Percentiles rank a stretch among this genome's conserved stretches.
These are phyloP conservation scores for Silene conica DNA, from an alignment of 148 eudicot species.

Conservation along the genomic window DNA sequence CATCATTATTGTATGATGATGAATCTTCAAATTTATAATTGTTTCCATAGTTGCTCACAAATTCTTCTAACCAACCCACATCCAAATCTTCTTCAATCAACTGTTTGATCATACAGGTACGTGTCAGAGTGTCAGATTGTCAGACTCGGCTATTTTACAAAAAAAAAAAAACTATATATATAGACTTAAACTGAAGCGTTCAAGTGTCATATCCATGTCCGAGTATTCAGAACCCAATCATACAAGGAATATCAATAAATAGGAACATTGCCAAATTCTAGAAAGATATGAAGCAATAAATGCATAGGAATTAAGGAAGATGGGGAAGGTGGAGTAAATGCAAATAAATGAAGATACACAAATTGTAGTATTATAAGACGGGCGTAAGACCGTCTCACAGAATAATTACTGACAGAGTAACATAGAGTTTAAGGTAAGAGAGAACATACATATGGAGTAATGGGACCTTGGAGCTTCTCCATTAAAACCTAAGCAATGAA, in stretches of 20 bases:
- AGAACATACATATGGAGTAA: constrained; percentile 49
- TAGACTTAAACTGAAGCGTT: neutral
- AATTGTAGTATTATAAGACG: too few relatives aligned
- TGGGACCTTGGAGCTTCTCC: constrained; percentile 61
- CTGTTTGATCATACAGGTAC: constrained; percentile 17
- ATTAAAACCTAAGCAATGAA: constrained; percentile 20
- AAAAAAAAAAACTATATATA: neutral
- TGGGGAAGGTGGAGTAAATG: constrained; percentile 28
- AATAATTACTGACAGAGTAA: too few relatives aligned
- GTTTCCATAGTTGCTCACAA: constrained; percentile 15
- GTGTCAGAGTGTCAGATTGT: neutral
- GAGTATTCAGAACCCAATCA: too few relatives aligned
- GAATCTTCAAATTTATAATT: constrained; percentile 27
- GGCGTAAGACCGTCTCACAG: too few relatives aligned
- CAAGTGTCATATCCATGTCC: too few relatives aligned
- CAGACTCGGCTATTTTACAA: neutral
- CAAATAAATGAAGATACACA: constrained; percentile 32
- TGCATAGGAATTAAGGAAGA: constrained; percentile 24
- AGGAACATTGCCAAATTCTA: constrained; percentile 19
- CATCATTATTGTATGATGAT: constrained; percentile 19
- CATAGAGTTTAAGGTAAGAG: neutral
- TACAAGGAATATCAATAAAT: constrained; percentile 14
- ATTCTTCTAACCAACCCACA: constrained; percentile 35
- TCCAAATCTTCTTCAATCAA: constrained; percentile 30
- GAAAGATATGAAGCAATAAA: constrained; percentile 38